Conservation (phyloP, 331 rosid species). For the Malus hybrid region DNA sequence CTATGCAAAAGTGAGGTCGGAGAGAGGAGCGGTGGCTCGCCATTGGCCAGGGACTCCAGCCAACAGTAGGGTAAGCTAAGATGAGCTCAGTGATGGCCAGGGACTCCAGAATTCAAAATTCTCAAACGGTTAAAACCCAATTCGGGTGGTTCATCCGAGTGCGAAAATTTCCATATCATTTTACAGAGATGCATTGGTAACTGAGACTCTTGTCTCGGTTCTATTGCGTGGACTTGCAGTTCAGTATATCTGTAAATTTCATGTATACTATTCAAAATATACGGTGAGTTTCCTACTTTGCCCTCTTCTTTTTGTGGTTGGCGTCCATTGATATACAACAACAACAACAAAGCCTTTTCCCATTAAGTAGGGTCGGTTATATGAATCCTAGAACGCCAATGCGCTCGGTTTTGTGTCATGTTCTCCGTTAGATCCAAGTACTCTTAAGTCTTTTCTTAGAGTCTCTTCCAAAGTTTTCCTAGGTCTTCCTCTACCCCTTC, state of each 20-base stretch:
- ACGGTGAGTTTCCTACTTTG: neutral
- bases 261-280: neutral
- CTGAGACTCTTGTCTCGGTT: neutral
- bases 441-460: too few species aligned
- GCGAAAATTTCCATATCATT: neutral
- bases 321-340: too few species aligned
- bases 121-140: neutral
- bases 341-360: too few species aligned
- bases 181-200: neutral
- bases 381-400: too few species aligned
- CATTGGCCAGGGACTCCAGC: conserved; percentile 28
- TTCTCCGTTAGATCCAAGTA: too few species aligned
- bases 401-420: too few species aligned
- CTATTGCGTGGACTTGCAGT: neutral
- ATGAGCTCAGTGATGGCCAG: neutral
- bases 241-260: neutral
- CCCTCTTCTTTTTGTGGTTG: neutral
- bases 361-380: too few species aligned
- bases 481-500: too few species aligned
- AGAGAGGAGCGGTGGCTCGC: conserved; percentile 12
- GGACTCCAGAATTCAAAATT: neutral
- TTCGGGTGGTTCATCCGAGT: neutral
- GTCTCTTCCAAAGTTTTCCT: too few species aligned
- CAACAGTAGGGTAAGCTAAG: conserved; percentile 19
- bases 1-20: conserved; percentile 66